These are phyloP conservation scores for Cerrena zonata DNA, from an alignment of 1,284 basidiomycete genomes.

Conservation along the genomic window DNA sequence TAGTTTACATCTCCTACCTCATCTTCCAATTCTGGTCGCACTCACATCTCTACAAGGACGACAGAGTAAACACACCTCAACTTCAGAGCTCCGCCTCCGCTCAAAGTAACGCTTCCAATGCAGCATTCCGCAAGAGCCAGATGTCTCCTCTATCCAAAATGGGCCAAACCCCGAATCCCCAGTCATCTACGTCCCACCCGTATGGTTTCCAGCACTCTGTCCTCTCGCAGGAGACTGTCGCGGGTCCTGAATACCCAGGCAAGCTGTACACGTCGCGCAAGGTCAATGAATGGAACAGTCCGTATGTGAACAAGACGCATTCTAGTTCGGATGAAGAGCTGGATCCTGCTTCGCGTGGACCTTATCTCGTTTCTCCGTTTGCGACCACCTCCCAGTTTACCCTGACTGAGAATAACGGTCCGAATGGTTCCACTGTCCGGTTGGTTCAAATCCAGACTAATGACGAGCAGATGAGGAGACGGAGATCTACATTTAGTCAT, in stretches of 20 bases:
- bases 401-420: background rate
- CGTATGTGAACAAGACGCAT: background rate
- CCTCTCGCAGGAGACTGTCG: background rate
- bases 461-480: background rate
- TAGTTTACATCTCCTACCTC: slow-evolving; percentile 70
- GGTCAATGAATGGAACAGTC: background rate
- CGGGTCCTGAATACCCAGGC: background rate
- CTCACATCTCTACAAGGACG: slow-evolving; percentile 63
- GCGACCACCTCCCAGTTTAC: slow-evolving; percentile 1
- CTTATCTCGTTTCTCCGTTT: slow-evolving; percentile 4
- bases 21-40: slow-evolving; percentile 86
- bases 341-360: background rate
- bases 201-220: background rate
- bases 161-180: background rate
- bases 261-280: background rate
- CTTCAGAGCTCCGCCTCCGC: slow-evolving; percentile 34
- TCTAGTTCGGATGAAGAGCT: background rate
- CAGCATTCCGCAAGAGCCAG: background rate
- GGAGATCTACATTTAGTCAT: background rate
- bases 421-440: background rate
- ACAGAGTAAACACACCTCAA: slow-evolving; percentile 29
- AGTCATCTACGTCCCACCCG: background rate
- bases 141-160: background rate
- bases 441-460: background rate
- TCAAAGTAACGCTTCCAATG: background rate